These are phyloP conservation scores for Neofusicoccum parvum DNA, from an alignment of 2,329 filamentous ascomycete species.

Conservation along the genomic window DNA sequence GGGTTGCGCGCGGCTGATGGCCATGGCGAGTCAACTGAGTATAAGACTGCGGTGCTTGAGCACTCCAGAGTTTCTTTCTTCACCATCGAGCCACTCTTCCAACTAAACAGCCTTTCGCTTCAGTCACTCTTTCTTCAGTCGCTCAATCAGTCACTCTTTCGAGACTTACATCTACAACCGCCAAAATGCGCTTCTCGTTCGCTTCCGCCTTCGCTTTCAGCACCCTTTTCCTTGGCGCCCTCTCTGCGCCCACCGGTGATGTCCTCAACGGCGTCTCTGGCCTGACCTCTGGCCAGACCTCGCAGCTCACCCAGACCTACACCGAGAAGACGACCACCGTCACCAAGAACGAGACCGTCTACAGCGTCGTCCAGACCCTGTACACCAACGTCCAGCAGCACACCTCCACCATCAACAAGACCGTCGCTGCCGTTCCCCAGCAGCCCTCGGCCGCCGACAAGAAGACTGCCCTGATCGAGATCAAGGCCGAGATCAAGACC, in stretches of 20 bases:
- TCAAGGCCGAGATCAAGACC: conserved; percentile 20
- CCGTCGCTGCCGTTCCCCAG: conserved; percentile 4
- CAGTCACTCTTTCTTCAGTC: conserved; percentile 20
- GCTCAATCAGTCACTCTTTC: conserved; percentile 15
- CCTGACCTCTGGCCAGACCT: conserved; percentile 1
- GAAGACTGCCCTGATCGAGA: conserved; percentile 3
- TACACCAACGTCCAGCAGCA: conserved; percentile 20
- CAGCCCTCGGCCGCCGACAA: conserved; percentile 11
- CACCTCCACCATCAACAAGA: conserved; percentile 23
- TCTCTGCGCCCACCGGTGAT: conserved; percentile 20
- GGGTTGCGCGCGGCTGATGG: not conserved
- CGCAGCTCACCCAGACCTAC: conserved; percentile 7
- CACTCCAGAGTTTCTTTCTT: conserved; percentile 13
- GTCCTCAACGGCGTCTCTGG: not conserved
- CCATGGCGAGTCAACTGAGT: conserved; percentile 17
- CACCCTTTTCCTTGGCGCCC: conserved; percentile 21
- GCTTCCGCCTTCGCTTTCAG: conserved; percentile 20
- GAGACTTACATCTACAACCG: conserved; percentile 15
- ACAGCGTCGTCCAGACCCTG: conserved; percentile 15
- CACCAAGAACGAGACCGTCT: conserved; percentile 19
- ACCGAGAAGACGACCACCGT: conserved; percentile 17
- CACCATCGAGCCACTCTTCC: conserved; percentile 21
- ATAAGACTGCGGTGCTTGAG: conserved; percentile 16
- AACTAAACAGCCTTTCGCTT: conserved; percentile 19
- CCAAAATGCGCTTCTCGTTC: conserved; percentile 22